A percentile compares a stretch with the other conserved stretches of the same genome.
Evolutionary conservation across 2,329 filamentous ascomycete species (phyloP).

Genomic region (Claviceps paspali): DNA sequence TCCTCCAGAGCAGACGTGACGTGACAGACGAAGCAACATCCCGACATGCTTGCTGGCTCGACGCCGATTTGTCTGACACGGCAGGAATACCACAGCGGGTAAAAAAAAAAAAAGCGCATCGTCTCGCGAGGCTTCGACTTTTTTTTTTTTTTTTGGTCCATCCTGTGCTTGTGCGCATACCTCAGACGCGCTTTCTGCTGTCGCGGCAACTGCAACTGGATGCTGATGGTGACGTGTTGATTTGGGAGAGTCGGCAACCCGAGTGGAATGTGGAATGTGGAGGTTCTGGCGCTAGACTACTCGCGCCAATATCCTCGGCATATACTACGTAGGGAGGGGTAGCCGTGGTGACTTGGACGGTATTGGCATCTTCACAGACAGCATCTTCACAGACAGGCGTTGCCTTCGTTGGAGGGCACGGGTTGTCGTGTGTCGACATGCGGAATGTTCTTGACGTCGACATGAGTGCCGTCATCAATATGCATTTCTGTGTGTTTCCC

Average conservation of each 20-base stretch:
- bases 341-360: no score
- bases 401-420: no score
- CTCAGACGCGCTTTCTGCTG: neutral
- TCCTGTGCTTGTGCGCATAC: no score
- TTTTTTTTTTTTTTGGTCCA: no score
- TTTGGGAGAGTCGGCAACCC: neutral
- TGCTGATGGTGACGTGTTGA: neutral
- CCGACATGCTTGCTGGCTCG: neutral
- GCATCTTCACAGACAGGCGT: no score
- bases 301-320: neutral
- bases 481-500: no score
- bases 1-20: neutral
- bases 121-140: neutral
- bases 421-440: no score
- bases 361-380: no score
- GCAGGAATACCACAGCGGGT: neutral
- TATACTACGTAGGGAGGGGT: no score
- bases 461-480: no score
- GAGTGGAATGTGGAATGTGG: constrained; percentile 1
- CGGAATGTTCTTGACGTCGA: no score
- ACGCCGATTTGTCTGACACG: neutral
- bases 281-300: neutral
- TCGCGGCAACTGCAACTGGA: neutral
- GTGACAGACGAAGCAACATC: neutral
- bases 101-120: neutral